phyloP scores from a whole-genome alignment of 1,284 basidiomycete genomes.

The Trichosporon ovoides region DNA sequence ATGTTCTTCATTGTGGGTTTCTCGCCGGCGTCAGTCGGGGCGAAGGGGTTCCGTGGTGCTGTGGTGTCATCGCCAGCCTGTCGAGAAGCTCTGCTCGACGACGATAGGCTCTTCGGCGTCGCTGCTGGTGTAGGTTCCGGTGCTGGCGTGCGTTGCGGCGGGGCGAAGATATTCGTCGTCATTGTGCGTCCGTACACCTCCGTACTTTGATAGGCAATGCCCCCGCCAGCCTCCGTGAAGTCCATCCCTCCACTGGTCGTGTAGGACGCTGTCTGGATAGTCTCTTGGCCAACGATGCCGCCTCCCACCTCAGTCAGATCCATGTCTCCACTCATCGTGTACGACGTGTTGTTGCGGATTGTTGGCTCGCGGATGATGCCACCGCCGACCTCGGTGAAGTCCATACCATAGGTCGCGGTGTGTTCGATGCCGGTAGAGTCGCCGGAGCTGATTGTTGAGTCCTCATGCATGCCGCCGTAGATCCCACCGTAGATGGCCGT shows the following conservation, averaged over 20 bases:
- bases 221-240: conserved; percentile 12
- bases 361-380: conserved; percentile 24
- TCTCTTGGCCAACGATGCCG: conserved; percentile 1
- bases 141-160: not conserved
- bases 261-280: not conserved
- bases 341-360: not conserved
- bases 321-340: conserved; percentile 5
- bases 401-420: conserved; percentile 26
- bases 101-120: conserved; percentile 2
- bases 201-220: conserved; percentile 10
- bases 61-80: not conserved
- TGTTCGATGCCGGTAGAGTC: conserved; percentile 10
- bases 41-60: conserved; percentile 13
- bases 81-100: not conserved
- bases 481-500: conserved; percentile 44
- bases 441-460: conserved; percentile 26
- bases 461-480: conserved; percentile 24
- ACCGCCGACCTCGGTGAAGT: conserved; percentile 42
- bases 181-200: not conserved
- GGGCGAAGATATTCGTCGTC: conserved; percentile 17
- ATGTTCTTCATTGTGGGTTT: conserved; percentile 9
- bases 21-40: not conserved
- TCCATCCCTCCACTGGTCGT: not conserved
- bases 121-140: not conserved
- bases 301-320: conserved; percentile 11